These are phyloP conservation scores for Eucalyptus paniculata DNA, from an alignment of 345 rosid genomes.

Conservation along the genomic window DNA sequence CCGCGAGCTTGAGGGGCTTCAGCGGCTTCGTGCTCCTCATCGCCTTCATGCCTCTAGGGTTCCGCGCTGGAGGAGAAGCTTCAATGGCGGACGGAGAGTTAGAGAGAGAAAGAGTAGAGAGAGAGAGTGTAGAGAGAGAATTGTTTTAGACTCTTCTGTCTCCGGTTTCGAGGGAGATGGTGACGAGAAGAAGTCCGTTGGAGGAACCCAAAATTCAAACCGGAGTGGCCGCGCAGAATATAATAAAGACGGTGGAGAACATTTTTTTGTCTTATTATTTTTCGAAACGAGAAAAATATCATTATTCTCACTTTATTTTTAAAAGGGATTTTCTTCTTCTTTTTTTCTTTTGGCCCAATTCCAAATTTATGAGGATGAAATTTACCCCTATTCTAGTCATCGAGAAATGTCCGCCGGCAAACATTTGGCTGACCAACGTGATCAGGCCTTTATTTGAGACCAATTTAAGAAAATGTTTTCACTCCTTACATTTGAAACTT, in stretches of 20 bases:
- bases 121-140: not conserved
- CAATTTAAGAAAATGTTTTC: too few relatives aligned
- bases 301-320: too few relatives aligned
- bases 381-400: not conserved
- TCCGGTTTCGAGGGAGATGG: not conserved
- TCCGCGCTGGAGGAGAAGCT: too few relatives aligned
- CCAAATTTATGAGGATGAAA: too few relatives aligned
- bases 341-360: too few relatives aligned
- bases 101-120: not conserved
- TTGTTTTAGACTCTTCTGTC: not conserved
- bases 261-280: not conserved
- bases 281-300: not conserved
- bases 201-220: not conserved
- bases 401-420: rapidly evolving
- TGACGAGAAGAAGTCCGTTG: not conserved
- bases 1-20: slow-evolving; percentile 82
- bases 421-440: rapidly evolving
- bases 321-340: not conserved
- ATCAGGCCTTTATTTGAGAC: rapidly evolving
- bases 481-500: too few relatives aligned
- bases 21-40: slow-evolving; percentile 72
- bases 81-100: not conserved
- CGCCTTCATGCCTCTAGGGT: not conserved
- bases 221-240: not conserved
- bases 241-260: not conserved